Base-by-base conservation (phyloP, 2,329 filamentous ascomycete genomes). In the Fusarium domesticum region DNA sequence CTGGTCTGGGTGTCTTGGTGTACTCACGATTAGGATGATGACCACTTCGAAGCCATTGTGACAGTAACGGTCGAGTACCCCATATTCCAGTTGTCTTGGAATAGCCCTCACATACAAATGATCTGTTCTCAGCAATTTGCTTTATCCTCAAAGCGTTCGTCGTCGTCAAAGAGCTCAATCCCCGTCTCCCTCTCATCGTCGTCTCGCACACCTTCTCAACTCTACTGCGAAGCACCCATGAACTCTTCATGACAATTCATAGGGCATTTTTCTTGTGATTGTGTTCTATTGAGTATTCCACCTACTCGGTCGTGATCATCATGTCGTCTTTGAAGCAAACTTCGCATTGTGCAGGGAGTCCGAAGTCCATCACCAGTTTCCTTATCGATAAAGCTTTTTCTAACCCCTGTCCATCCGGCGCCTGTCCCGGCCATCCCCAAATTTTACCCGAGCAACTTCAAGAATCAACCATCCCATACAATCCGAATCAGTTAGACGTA, bases 311-410 rank as follows among this genome's bases (percentile, higher is more conserved):
- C n/a, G n/a, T n/a, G n/a, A n/a, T n/a, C n/a, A n/a, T n/a, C n/a
- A n/a, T n/a, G n/a, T n/a, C n/a, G n/a, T n/a, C n/a, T n/a, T n/a
- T n/a, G n/a, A n/a, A n/a, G n/a, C n/a, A n/a, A n/a, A 16, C 17
- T 7, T 31, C 23, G 35, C 14, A 18, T 28, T 17, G 15, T 35
- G 17, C 32, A n/a, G 18, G n/a, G n/a, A 45, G 25, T 18, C 32
- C 23, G 47, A 43, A 19, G 38, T 32, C 20, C 35, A 48, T 30
- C 42, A 28, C 36, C 20, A 45, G 34, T 49, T 54, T 50, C 37
- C 58, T 61, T 61, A 61, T 61, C 58, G 58, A 61, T 61, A 61
- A 60, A 53, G 23, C 15, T 5, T 23, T 10, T 6, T 16, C 17
- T 10, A 15, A 20, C 40, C 52, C 46, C 30, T 49, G 49, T 44